Percentiles rank a stretch among this genome's conserved stretches.
These are phyloP conservation scores for Sextonia rubra DNA, from an alignment of 164 flowering plant species.

Conservation along the genomic window DNA sequence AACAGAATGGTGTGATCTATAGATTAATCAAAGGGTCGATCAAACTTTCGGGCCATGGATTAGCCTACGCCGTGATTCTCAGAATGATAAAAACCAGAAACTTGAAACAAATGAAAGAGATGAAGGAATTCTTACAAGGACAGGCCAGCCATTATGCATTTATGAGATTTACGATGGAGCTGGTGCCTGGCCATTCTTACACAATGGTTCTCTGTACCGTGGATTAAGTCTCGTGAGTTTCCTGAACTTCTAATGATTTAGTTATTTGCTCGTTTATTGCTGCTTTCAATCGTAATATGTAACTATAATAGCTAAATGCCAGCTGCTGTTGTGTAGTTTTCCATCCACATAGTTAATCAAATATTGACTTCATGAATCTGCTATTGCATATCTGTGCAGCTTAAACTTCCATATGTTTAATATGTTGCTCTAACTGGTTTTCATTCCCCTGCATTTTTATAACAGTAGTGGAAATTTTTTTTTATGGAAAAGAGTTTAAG, in stretches of 20 bases:
- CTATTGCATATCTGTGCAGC: not conserved
- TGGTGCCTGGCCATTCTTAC: slow-evolving; percentile 89
- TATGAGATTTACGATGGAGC: slow-evolving; percentile 86
- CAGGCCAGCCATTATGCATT: slow-evolving; percentile 82
- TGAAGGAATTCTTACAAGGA: slow-evolving; percentile 96
- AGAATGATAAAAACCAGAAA: slow-evolving; percentile 66
- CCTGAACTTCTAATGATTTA: not conserved
- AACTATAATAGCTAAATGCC: not conserved
- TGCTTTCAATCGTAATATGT: not conserved
- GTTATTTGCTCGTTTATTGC: not conserved
- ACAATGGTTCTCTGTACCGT: slow-evolving; percentile 91
- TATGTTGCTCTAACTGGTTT: not conserved
- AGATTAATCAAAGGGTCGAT: slow-evolving; percentile 84
- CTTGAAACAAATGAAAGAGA: slow-evolving; percentile 89
- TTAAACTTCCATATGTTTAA: not conserved
- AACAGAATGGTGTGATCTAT: slow-evolving; percentile 16
- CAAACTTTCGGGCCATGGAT: slow-evolving; percentile 62
- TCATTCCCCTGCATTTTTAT: too few relatives aligned
- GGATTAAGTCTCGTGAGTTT: slow-evolving; percentile 90
- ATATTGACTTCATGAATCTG: not conserved
- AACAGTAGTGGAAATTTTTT: too few relatives aligned
- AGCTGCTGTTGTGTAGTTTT: not conserved
- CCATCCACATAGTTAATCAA: not conserved
- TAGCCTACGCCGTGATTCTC: slow-evolving; percentile 73
- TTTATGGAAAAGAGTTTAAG: too few relatives aligned